Conservation (phyloP, 176 grass and related monocot genomes). For the Pontederia crassipes region DNA sequence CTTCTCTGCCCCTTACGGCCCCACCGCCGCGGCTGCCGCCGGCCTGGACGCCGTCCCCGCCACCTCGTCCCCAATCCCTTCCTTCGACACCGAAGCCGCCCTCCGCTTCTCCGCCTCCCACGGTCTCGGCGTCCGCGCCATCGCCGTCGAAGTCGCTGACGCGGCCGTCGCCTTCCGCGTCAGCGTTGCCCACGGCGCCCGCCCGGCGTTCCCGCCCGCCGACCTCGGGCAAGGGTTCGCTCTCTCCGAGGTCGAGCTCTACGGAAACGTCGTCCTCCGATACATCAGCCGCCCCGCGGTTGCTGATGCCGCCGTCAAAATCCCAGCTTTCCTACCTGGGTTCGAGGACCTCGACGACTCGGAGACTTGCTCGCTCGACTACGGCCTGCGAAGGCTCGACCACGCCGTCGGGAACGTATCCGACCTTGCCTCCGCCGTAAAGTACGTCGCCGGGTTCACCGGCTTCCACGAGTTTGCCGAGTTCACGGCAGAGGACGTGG, state of each 20-base stretch:
- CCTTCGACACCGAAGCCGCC: conserved; percentile 42
- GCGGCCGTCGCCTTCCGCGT: conserved; percentile 53
- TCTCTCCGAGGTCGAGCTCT: conserved; percentile 67
- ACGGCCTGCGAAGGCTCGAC: conserved; percentile 54
- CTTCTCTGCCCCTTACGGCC: conserved; percentile 66
- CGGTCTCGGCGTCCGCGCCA: conserved; percentile 65
- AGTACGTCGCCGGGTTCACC: conserved; percentile 48
- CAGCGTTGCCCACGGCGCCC: conserved; percentile 62
- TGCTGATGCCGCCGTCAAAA: background rate
- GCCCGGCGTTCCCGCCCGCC: conserved; percentile 51
- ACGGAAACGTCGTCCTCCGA: conserved; percentile 83
- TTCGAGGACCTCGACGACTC: conserved; percentile 33
- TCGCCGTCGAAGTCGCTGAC: conserved; percentile 60
- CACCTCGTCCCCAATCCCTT: conserved; percentile 30
- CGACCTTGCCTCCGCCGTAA: conserved; percentile 30
- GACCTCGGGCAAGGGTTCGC: conserved; percentile 53
- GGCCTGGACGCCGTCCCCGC: conserved; percentile 4
- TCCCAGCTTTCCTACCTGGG: conserved; percentile 53
- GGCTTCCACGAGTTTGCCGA: conserved; percentile 98
- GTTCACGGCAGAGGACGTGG: conserved; percentile 86
- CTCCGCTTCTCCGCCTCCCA: conserved; percentile 43
- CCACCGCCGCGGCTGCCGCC: conserved; percentile 17
- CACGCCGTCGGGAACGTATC: conserved; percentile 87
- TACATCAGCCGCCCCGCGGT: conserved; percentile 43
- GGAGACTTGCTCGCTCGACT: conserved; percentile 13